Conservation (phyloP, 306 rosid genomes). For the Alnus rubra region DNA sequence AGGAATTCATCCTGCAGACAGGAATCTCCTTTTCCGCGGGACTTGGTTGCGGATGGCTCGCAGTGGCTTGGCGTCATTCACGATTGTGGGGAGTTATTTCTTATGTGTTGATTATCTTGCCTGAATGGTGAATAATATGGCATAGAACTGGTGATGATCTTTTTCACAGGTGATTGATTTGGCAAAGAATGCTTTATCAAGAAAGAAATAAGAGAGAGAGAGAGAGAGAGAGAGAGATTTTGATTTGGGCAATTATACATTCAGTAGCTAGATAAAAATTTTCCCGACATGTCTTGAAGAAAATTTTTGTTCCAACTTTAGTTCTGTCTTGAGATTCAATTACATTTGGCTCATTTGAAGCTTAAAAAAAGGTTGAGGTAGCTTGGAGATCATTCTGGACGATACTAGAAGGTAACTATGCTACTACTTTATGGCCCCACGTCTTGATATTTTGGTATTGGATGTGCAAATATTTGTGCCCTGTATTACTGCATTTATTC, state of each 20-base stretch:
- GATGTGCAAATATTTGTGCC: not conserved
- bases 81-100: slow-evolving; percentile 71
- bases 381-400: not conserved
- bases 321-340: not conserved
- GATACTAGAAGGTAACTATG: not conserved
- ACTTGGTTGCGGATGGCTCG: slow-evolving; percentile 72
- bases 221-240: not conserved
- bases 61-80: slow-evolving; percentile 68
- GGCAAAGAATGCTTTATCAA: not conserved
- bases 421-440: not conserved
- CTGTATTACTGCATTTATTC: not conserved
- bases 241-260: not conserved
- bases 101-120: slow-evolving; percentile 57
- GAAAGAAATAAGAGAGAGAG: not conserved
- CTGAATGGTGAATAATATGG: slow-evolving; percentile 12
- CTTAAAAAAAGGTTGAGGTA: not conserved
- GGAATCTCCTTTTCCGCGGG: slow-evolving; percentile 66
- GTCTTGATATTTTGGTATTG: not conserved
- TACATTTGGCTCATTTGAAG: not conserved
- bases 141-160: slow-evolving; percentile 6
- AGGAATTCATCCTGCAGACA: slow-evolving; percentile 83
- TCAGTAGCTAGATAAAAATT: too few relatives aligned
- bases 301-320: not conserved
- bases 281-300: not conserved
- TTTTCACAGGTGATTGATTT: not conserved